A percentile compares a stretch with the other conserved stretches of the same genome.
These are phyloP conservation scores for Cocos nucifera DNA, from an alignment of 176 grass and related monocot species.

Conservation along the genomic window DNA sequence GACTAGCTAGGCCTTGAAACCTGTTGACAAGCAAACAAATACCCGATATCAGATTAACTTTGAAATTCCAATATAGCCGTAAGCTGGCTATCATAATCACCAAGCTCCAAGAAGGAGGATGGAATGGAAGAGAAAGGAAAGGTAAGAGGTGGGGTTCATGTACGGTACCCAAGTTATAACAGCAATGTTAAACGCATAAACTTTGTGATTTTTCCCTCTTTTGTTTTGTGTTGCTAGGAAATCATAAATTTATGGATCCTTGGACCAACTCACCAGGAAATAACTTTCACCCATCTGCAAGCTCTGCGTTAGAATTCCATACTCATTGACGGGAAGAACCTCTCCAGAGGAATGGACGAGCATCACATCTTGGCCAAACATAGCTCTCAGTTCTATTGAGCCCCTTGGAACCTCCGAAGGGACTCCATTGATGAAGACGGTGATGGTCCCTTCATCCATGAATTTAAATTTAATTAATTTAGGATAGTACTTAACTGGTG, in stretches of 20 bases:
- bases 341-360: slow-evolving; percentile 60
- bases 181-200: too few species aligned
- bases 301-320: slow-evolving; percentile 63
- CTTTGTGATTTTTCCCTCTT: too few species aligned
- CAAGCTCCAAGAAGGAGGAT: too few species aligned
- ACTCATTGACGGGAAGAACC: slow-evolving; percentile 62
- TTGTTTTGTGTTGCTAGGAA: too few species aligned
- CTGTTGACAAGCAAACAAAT: slow-evolving; percentile 8
- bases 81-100: too few species aligned
- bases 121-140: too few species aligned
- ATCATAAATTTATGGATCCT: not conserved
- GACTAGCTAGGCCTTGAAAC: slow-evolving; percentile 27
- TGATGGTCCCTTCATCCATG: slow-evolving; percentile 41
- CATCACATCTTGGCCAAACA: slow-evolving; percentile 75
- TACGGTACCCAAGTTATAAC: too few species aligned
- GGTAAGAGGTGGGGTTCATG: too few species aligned
- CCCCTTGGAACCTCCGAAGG: slow-evolving; percentile 71
- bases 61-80: too few species aligned
- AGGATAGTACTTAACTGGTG: too few species aligned
- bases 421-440: slow-evolving; percentile 87
- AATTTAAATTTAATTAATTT: not conserved
- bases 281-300: slow-evolving; percentile 94
- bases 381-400: slow-evolving; percentile 59
- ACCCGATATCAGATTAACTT: too few species aligned
- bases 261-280: slow-evolving; percentile 43